These are phyloP conservation scores for Colletotrichum paranaense DNA, from an alignment of 2,329 filamentous ascomycete genomes.

Conservation along the genomic window DNA sequence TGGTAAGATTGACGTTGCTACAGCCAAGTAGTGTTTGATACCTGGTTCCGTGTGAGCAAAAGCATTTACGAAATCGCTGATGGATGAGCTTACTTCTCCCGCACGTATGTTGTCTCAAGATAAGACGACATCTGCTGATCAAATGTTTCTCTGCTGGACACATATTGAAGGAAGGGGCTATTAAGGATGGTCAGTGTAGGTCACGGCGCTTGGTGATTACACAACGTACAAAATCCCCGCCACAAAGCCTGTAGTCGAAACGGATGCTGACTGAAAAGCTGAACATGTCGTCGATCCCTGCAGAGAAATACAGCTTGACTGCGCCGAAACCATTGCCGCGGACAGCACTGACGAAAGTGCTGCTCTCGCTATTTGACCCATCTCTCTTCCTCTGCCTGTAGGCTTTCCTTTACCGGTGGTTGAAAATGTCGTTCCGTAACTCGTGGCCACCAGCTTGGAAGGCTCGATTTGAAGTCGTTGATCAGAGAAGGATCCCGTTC, in stretches of 20 bases:
- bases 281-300: constrained; percentile 76
- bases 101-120: constrained; percentile 79
- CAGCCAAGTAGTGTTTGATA: constrained; percentile 88
- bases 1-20: constrained; percentile 77
- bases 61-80: neutral
- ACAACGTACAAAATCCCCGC: constrained; percentile 72
- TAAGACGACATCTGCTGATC: constrained; percentile 80
- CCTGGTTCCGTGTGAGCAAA: constrained; percentile 58
- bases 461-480: constrained; percentile 8
- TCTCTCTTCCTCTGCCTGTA: neutral
- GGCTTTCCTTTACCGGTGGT: neutral
- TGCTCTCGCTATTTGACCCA: constrained; percentile 7
- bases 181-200: constrained; percentile 35
- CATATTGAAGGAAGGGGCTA: constrained; percentile 87
- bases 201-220: neutral
- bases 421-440: neutral
- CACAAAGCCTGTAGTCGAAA: constrained; percentile 72
- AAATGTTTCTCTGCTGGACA: constrained; percentile 81
- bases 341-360: constrained; percentile 43
- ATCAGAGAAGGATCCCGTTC: constrained; percentile 16
- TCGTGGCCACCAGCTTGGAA: neutral
- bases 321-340: constrained; percentile 47
- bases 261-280: constrained; percentile 77
- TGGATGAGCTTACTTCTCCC: constrained; percentile 74
- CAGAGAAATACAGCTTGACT: constrained; percentile 71